phyloP scores from a whole-genome alignment of 257 asterid species.

The Ophiorrhiza pumila region DNA sequence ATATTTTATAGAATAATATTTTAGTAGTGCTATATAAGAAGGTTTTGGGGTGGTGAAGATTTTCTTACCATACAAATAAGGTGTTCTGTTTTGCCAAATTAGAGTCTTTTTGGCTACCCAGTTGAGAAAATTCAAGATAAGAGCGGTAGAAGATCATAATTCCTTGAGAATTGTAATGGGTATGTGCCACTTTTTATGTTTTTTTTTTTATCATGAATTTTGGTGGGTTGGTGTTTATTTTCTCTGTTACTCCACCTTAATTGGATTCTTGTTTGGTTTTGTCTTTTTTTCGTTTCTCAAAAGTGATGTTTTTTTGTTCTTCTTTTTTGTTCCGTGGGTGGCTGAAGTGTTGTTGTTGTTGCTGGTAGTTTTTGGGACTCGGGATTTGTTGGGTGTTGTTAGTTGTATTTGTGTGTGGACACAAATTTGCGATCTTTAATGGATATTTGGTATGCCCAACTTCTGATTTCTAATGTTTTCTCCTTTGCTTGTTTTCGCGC shows the following conservation, averaged over 20 bases:
- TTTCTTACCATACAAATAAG: not conserved
- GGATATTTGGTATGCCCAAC: slow-evolving; percentile 15
- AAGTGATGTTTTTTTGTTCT: not conserved
- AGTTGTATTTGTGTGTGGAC: slow-evolving; percentile 5
- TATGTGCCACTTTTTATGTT: slow-evolving; percentile 24
- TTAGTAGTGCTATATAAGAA: slow-evolving; percentile 11
- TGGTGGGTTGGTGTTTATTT: not conserved
- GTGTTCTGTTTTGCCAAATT: not conserved
- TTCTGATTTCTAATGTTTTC: slow-evolving; percentile 16
- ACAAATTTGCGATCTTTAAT: slow-evolving; percentile 2
- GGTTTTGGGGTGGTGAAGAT: slow-evolving; percentile 12
- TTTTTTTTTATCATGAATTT: slow-evolving; percentile 4
- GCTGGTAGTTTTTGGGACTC: not conserved
- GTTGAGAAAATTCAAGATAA: slow-evolving; percentile 26
- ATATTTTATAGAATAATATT: not conserved
- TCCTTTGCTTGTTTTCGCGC: slow-evolving; percentile 20
- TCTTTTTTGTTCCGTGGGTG: slow-evolving; percentile 3
- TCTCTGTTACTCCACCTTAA: slow-evolving; percentile 1
- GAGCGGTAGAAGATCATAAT: slow-evolving; percentile 26
- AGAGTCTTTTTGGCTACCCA: not conserved
- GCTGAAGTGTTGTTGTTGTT: slow-evolving; percentile 7
- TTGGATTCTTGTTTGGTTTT: not conserved
- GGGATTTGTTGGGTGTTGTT: slow-evolving; percentile 17
- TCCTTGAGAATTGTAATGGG: slow-evolving; percentile 44
- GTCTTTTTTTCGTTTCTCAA: not conserved